Base-by-base conservation (phyloP, 2,329 filamentous ascomycete species). In the Penicillium italicum region DNA sequence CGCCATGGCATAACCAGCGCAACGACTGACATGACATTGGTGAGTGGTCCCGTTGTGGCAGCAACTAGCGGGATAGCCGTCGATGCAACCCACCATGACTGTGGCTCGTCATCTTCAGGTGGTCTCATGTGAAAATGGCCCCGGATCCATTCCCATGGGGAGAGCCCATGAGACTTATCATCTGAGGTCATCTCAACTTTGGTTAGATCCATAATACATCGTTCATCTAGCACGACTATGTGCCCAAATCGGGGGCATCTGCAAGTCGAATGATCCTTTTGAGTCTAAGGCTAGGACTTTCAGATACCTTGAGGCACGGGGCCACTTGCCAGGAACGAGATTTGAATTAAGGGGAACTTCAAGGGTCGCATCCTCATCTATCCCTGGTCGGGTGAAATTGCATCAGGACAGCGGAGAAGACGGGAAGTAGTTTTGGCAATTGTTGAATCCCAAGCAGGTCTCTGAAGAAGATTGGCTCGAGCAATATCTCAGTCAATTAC, bases 21-120 rank as follows among this genome's bases (percentile, higher is more conserved):
- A 58, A 89, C 91, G 56, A 96, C 91, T 55, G 88, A 93, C 73
- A 94, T 88, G 30, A 94, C 86, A 55, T 92, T 96, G 3, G 92
- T 92, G 10, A 96, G 83, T 0, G 92, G 92, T 0, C 90, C 91
- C 2, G 94, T 82, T 0, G 91, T 91, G 33, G 90, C 91, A 2
- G 91, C 90, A 11, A 94, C 81, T 69, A 97, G 84, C 31, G 89
- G 89, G 60, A 92, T 79, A 3, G 77, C 77, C 1, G 77, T 81
- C 2, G 77, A 79, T 1, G 77, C 77, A 59, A 80, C 70, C 79
- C 79, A 81, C 77, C 77, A 80, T 48, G 76, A 72, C 49, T 75
- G 71, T 8, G 70, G 72, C 41, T 76, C 72, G 45, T 76, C 74
- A 58, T 78, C 76, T 16, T 77, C 75, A 22, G 70, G 62, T 3